Percentiles rank a stretch among this genome's conserved stretches.
Evolutionary conservation across 306 rosid species (phyloP).

Genomic region (Cucumis cinereus): DNA sequence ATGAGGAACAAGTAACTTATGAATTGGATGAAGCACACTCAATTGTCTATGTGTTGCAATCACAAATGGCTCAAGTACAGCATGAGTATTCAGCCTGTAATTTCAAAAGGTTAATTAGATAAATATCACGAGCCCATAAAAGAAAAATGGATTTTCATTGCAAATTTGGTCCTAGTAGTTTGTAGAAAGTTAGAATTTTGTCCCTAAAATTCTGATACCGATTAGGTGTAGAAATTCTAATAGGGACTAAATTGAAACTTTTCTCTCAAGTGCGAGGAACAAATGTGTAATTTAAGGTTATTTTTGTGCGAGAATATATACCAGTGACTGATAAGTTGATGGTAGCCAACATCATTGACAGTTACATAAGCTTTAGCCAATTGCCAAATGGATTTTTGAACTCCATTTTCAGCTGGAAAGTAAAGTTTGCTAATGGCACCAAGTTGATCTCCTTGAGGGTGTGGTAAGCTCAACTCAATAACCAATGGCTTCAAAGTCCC

Average conservation of each 20-base stretch:
- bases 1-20: conserved; percentile 69
- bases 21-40: conserved; percentile 72
- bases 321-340: conserved; percentile 78
- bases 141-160: neutral
- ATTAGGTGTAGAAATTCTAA: no score
- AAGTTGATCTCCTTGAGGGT: conserved; percentile 33
- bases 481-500: conserved; percentile 66
- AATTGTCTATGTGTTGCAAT: conserved; percentile 68
- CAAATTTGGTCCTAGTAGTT: no score
- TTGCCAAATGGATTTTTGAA: conserved; percentile 50
- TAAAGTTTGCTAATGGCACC: conserved; percentile 52
- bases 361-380: conserved; percentile 74
- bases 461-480: conserved; percentile 71
- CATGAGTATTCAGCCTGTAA: conserved; percentile 69
- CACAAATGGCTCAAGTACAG: conserved; percentile 62
- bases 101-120: neutral
- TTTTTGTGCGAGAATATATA: conserved; percentile 5
- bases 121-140: neutral
- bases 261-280: no score
- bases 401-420: conserved; percentile 44
- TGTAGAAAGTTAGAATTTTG: no score
- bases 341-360: conserved; percentile 54
- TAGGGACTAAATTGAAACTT: no score
- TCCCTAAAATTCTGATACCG: no score
- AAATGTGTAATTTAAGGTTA: neutral